Conservation (phyloP, 129 eudicot species). For the Artemisia annua region DNA sequence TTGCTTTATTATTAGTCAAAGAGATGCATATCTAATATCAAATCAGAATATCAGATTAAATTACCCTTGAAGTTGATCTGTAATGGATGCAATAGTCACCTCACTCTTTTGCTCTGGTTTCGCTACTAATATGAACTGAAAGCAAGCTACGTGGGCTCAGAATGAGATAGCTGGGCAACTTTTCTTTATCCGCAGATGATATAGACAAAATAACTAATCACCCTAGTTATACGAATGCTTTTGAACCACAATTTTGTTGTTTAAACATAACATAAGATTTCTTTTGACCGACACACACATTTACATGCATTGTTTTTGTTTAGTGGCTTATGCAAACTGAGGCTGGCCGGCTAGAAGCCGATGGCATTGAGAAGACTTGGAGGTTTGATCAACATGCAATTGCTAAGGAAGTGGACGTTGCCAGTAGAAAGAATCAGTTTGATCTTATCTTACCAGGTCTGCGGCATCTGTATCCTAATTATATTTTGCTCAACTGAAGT, state of each 20-base stretch:
- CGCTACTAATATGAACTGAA: too few relatives aligned
- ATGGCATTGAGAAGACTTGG: constrained; percentile 89
- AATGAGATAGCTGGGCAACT: neutral
- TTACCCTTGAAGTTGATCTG: too few relatives aligned
- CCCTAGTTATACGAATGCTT: neutral
- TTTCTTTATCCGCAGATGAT: neutral
- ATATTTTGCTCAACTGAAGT: neutral
- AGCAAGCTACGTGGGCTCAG: too few relatives aligned
- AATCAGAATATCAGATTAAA: too few relatives aligned
- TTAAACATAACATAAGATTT: neutral
- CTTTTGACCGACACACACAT: too few relatives aligned
- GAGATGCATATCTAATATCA: too few relatives aligned
- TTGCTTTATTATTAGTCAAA: too few relatives aligned
- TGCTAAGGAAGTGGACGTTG: constrained; percentile 65
- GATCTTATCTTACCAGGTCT: constrained; percentile 91
- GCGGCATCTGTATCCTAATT: neutral
- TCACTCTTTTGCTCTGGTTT: too few relatives aligned
- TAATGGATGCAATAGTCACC: too few relatives aligned
- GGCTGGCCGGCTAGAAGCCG: constrained; percentile 71
- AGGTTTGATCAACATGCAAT: constrained; percentile 66
- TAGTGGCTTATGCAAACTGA: constrained; percentile 97
- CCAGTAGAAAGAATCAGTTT: constrained; percentile 67
- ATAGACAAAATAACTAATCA: neutral
- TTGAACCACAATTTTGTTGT: neutral
- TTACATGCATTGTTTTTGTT: neutral